Evolutionary conservation across 2,329 filamentous ascomycete genomes (phyloP).

Genomic region (Chaetoscypha palmicola): DNA sequence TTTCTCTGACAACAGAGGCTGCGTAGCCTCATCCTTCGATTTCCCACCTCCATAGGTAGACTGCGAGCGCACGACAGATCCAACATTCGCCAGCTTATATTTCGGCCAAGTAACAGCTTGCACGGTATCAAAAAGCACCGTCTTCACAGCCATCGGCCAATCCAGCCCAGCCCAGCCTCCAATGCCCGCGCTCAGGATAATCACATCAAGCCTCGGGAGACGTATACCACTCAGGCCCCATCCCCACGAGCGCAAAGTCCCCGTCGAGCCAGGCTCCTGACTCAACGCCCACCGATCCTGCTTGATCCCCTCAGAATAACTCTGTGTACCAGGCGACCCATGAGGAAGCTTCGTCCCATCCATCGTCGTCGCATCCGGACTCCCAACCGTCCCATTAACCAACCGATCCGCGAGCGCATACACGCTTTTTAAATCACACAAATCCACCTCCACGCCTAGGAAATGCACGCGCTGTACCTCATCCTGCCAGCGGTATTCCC

Average conservation of each 20-base stretch:
- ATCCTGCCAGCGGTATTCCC: conserved; percentile 40
- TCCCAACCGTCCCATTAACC: conserved; percentile 29
- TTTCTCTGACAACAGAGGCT: conserved; percentile 20
- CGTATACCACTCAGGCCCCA: conserved; percentile 36
- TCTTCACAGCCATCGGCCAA: conserved; percentile 52
- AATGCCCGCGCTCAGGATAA: conserved; percentile 83
- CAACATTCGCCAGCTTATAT: conserved; percentile 60
- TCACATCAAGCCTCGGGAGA: conserved; percentile 66
- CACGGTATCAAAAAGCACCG: conserved; percentile 52
- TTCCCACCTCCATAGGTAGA: conserved; percentile 23
- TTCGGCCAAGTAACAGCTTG: conserved; percentile 68
- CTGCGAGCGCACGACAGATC: conserved; percentile 48
- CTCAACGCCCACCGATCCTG: conserved; percentile 30
- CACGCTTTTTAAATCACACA: conserved; percentile 50
- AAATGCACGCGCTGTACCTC: conserved; percentile 49
- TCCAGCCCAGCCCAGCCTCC: conserved; percentile 79
- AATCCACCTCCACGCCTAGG: conserved; percentile 50
- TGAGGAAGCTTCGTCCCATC: conserved; percentile 28
- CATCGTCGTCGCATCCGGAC: conserved; percentile 29
- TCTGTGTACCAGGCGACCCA: conserved; percentile 28
- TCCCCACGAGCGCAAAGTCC: conserved; percentile 36
- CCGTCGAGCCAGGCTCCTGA: conserved; percentile 48
- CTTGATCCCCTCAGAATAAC: conserved; percentile 21
- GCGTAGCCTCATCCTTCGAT: conserved; percentile 21
- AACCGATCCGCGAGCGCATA: conserved; percentile 28